Conservation (phyloP, 305 asterid species). For the Fraxinus sp. region DNA sequence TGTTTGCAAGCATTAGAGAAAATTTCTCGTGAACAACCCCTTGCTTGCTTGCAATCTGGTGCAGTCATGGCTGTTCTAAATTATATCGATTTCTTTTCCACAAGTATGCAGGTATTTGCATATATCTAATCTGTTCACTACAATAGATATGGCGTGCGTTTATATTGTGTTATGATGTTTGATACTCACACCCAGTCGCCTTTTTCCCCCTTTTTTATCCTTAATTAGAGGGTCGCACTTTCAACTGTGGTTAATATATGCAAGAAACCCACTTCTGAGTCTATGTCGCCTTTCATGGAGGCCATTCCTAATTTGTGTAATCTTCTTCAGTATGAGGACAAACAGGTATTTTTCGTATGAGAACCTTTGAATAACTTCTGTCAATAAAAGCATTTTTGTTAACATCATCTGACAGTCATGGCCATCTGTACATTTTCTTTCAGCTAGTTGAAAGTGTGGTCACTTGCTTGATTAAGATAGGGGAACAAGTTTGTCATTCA, state of each 20-base stretch:
- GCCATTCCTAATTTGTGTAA: constrained; percentile 92
- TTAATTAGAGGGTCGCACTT: constrained; percentile 79
- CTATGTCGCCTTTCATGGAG: constrained; percentile 72
- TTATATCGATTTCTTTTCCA: constrained; percentile 89
- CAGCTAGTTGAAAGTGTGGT: constrained; percentile 94
- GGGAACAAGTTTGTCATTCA: constrained; percentile 55
- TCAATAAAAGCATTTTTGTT: constrained; percentile 6
- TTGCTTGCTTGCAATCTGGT: constrained; percentile 90
- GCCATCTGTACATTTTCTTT: constrained; percentile 12
- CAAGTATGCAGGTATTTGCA: constrained; percentile 77
- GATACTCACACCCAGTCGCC: constrained; percentile 20
- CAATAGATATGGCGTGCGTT: background rate
- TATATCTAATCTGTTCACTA: background rate
- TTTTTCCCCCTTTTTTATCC: constrained; percentile 20
- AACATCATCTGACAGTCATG: constrained; percentile 18
- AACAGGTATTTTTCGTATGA: constrained; percentile 51
- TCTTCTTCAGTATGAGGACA: constrained; percentile 91
- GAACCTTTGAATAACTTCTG: constrained; percentile 15
- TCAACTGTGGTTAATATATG: constrained; percentile 86
- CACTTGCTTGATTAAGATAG: constrained; percentile 81
- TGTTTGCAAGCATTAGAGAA: constrained; percentile 92
- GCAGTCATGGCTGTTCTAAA: constrained; percentile 85
- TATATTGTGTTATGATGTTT: constrained; percentile 19
- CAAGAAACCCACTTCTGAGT: constrained; percentile 73
- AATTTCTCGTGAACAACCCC: constrained; percentile 85